Conservation (phyloP, 768 basidiomycete genomes). For the Russula brevipes region DNA sequence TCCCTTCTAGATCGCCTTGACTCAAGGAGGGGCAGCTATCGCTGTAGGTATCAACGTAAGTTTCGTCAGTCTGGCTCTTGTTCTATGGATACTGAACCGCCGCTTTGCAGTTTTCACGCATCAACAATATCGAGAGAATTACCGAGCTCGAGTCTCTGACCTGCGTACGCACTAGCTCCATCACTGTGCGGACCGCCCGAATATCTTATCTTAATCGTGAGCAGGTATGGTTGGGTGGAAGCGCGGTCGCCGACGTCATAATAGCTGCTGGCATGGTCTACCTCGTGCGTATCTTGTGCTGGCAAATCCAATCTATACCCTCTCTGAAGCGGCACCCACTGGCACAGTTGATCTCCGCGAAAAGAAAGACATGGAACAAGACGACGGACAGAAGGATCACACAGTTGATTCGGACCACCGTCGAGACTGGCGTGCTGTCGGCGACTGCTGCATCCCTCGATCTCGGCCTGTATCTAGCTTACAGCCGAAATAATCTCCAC, state of each 20-base stretch:
- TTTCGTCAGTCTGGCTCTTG: background rate
- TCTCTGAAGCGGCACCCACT: background rate
- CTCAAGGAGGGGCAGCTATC: background rate
- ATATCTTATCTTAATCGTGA: background rate
- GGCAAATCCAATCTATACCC: background rate
- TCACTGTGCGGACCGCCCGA: background rate
- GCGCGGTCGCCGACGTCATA: background rate
- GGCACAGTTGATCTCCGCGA: background rate
- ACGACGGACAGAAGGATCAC: background rate
- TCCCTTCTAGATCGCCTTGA: background rate
- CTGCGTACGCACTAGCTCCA: background rate
- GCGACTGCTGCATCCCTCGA: background rate
- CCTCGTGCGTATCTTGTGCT: background rate
- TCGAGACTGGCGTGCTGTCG: conserved; percentile 8
- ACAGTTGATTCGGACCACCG: background rate
- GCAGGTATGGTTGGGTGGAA: background rate
- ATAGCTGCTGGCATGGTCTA: conserved; percentile 10
- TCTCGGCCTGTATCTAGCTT: background rate
- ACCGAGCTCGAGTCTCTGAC: background rate
- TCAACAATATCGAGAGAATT: background rate
- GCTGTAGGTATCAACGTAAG: background rate
- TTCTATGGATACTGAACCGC: background rate
- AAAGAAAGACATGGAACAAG: background rate
- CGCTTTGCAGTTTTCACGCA: background rate
- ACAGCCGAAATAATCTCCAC: background rate